Evolutionary conservation across 1,284 basidiomycete species (phyloP), one percentile per base, ranked within the genome.

Genomic region (Porogramme epimiltina): DNA sequence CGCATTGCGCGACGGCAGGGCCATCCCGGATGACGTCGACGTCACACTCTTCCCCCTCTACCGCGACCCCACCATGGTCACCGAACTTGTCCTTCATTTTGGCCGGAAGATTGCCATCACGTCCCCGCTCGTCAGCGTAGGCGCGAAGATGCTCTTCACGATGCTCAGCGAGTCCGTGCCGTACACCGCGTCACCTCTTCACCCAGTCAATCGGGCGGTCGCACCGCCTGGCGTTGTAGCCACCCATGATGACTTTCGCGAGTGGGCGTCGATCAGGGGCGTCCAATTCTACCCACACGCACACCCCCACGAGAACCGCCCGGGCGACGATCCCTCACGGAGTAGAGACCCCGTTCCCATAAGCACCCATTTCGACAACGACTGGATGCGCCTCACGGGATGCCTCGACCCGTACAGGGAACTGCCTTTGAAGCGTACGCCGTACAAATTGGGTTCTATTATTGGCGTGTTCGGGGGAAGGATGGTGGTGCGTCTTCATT

Each of bases 81-180:
- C 59, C 28, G 56, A 56, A 45, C 18, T 34, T 4, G 60, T 71
- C 23, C 51, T 63, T 2, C 75, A 81, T 62, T 86, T 76, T 65
- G 69, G 70, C 28, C 59, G 73, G 41, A 53, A 63, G 8, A 62
- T 80, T 10, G 31, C 56, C 3, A 65, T 85, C 31, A 59, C 70
- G 47, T 62, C 73, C 0, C 85, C 86, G 0, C 76, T 80, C 3
- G 74, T 80, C 22, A 72, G 81, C 16, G 64, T 76, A 23, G 79
- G 84, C 0, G 86, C 87, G 1, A 83, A 81, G 45, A 73, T 87
- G 10, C 66, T 87, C 40, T 89, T 80, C 66, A 79, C 87, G 47
- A 72, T 82, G 2, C 76, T 82, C 18, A 72, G 80, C 15, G 84
- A 89, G 58, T 61, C 78, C 1, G 61, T 70, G 10, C 73, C 75